These are phyloP conservation scores for Boletus reticuloceps DNA, from an alignment of 768 basidiomycete genomes.

Conservation along the genomic window DNA sequence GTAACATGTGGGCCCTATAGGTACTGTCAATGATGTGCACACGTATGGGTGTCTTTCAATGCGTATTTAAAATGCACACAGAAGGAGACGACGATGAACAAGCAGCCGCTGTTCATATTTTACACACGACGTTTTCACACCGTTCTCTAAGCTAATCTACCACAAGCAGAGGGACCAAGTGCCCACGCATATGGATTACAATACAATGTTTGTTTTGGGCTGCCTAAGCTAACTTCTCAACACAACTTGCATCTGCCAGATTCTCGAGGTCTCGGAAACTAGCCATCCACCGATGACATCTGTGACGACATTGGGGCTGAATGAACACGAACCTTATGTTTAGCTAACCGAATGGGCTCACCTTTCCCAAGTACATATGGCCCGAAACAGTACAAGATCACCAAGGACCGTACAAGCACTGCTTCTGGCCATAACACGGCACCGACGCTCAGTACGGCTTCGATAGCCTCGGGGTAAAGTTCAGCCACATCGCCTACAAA, in stretches of 20 bases:
- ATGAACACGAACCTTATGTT: not conserved
- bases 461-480: conserved; percentile 10
- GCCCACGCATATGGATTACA: not conserved
- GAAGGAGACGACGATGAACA: not conserved
- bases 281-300: conserved; percentile 13
- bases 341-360: not conserved
- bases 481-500: conserved; percentile 14
- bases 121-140: too few relatives aligned
- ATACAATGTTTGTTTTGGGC: not conserved
- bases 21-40: conserved; percentile 20
- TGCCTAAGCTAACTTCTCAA: not conserved
- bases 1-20: conserved; percentile 5
- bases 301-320: not conserved
- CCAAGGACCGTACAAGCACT: conserved; percentile 8
- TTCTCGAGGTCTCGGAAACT: not conserved
- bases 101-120: too few relatives aligned
- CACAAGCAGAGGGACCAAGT: too few relatives aligned
- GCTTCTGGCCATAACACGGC: conserved; percentile 8
- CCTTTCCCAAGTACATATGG: conserved; percentile 15
- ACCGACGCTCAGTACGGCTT: conserved; percentile 11
- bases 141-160: too few relatives aligned
- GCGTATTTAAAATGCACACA: too few relatives aligned
- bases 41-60: too few relatives aligned
- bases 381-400: conserved; percentile 13
- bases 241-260: not conserved